Evolutionary conservation across 2,329 filamentous ascomycete species (phyloP).

Genomic region (Domatiomyces globalis): DNA sequence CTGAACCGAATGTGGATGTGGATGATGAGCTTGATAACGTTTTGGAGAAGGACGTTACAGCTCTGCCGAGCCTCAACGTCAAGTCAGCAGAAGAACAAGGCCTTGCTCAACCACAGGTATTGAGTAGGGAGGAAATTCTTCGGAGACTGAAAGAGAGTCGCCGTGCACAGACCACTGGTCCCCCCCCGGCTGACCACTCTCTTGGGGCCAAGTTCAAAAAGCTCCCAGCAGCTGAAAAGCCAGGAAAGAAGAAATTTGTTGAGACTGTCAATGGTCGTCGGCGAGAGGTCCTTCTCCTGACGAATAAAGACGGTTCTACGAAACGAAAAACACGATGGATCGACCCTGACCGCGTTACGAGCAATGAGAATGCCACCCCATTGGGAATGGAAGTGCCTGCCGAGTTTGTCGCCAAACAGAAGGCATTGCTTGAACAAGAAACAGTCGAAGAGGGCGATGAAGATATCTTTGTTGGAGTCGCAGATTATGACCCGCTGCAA

Average conservation of each 20-base stretch:
- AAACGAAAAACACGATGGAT: conserved; percentile 48
- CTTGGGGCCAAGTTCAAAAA: conserved; percentile 44
- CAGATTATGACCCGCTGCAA: conserved; percentile 46
- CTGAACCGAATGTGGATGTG: conserved; percentile 29
- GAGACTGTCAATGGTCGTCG: conserved; percentile 37
- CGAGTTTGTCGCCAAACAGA: conserved; percentile 26
- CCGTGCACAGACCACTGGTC: conserved; percentile 20
- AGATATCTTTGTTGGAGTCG: conserved; percentile 49
- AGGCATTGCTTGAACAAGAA: conserved; percentile 18
- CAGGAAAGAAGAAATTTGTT: conserved; percentile 34
- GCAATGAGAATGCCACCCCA: conserved; percentile 19
- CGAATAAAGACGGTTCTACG: conserved; percentile 45
- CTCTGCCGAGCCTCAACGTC: conserved; percentile 4
- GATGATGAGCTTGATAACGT: conserved; percentile 46
- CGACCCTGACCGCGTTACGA: conserved; percentile 23
- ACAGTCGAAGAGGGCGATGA: conserved; percentile 37
- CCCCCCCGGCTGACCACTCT: conserved; percentile 33
- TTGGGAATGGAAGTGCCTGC: conserved; percentile 38
- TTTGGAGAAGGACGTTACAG: conserved; percentile 24
- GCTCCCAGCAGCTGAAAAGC: conserved; percentile 27
- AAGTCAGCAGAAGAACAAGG: conserved; percentile 11
- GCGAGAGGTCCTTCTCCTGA: conserved; percentile 45
- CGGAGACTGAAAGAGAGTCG: conserved; percentile 44
- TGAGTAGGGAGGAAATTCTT: conserved; percentile 45
- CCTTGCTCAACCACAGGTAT: conserved; percentile 22